These are phyloP conservation scores for Oryza glaberrima DNA, from an alignment of 176 grass and related monocot genomes.

Conservation along the genomic window DNA sequence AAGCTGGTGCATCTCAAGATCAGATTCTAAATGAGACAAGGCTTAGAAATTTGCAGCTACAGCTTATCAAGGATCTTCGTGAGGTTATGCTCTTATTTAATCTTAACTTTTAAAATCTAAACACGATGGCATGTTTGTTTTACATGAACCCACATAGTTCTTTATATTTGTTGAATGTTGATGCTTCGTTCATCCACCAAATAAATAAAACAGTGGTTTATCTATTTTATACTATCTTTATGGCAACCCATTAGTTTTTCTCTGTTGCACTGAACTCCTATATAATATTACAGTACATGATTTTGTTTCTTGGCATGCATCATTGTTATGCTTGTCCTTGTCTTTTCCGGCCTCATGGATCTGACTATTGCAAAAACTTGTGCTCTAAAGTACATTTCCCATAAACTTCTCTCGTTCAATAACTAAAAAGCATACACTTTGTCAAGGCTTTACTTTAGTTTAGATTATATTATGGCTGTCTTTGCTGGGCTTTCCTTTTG, in stretches of 20 bases:
- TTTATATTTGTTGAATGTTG: neutral
- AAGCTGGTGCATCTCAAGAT: constrained; percentile 93
- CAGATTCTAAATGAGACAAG: constrained; percentile 98
- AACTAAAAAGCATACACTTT: constrained; percentile 13
- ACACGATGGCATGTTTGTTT: constrained; percentile 10
- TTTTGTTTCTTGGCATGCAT: neutral
- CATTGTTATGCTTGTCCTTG: neutral
- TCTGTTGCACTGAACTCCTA: constrained; percentile 10
- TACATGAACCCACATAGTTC: constrained; percentile 25
- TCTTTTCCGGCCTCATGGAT: neutral
- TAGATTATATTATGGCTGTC: constrained; percentile 9
- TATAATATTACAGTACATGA: neutral
- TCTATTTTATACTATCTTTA: neutral
- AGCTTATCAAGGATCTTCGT: constrained; percentile 93
- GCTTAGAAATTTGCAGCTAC: constrained; percentile 90
- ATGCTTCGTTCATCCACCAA: constrained; percentile 24
- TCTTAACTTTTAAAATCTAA: constrained; percentile 16
- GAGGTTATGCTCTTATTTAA: constrained; percentile 63
- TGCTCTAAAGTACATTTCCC: neutral
- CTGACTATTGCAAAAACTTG: constrained; percentile 13
- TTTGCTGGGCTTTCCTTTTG: constrained; percentile 21
- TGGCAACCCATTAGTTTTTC: neutral
- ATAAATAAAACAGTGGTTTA: neutral
- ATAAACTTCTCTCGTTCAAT: neutral
- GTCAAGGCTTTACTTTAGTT: constrained; percentile 18